A percentile compares a stretch with the other conserved stretches of the same genome.
phyloP scores from a whole-genome alignment of 805 yeast genomes.

The Vanderwaltozyma verrucispora region DNA sequence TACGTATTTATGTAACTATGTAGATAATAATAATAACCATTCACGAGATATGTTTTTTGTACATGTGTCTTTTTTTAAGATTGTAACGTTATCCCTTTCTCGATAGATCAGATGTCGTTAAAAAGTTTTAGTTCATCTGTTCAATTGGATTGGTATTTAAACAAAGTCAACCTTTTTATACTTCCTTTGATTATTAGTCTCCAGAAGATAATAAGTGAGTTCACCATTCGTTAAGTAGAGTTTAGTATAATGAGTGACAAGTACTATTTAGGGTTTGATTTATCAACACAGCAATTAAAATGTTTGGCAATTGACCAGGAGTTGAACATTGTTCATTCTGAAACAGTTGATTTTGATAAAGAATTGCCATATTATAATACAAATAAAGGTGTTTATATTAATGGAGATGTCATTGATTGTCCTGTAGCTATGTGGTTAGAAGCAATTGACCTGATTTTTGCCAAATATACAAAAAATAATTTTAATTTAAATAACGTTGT shows the following conservation, averaged over 20 bases:
- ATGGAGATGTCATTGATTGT: constrained; percentile 50
- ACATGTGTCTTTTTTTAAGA: no score
- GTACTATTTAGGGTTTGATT: constrained; percentile 62
- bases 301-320: constrained; percentile 50
- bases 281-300: constrained; percentile 85
- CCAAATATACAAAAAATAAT: constrained; percentile 36
- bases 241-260: neutral
- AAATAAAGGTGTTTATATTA: constrained; percentile 59
- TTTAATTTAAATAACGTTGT: constrained; percentile 52
- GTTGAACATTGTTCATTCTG: constrained; percentile 45
- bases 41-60: no score
- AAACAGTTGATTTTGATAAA: constrained; percentile 60
- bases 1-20: no score
- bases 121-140: no score
- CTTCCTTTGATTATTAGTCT: no score
- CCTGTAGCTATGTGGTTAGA: constrained; percentile 91
- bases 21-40: no score
- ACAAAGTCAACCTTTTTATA: no score
- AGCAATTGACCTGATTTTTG: constrained; percentile 58
- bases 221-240: no score
- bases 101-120: no score
- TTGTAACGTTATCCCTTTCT: no score
- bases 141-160: no score
- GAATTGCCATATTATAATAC: constrained; percentile 53
- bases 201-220: no score